Percentiles rank a stretch among this genome's conserved stretches.
Conservation (phyloP, 108 stramenopile genomes). For the Asterionellopsis glacialis region DNA sequence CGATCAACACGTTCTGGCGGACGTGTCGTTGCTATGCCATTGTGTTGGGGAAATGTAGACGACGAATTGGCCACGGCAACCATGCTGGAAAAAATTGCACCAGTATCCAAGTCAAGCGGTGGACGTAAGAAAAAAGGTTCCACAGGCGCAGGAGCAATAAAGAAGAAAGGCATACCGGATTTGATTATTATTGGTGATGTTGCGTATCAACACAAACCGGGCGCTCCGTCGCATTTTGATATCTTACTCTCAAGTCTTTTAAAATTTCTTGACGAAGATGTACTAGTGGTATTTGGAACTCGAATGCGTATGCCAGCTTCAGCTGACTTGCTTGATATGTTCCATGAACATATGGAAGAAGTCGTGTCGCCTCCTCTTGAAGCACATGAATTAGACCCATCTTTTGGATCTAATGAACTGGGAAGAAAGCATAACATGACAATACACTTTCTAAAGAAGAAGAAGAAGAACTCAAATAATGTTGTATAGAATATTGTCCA, state of each 20-base stretch:
- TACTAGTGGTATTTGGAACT: constrained; percentile 45
- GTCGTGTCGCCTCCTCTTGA: constrained; percentile 24
- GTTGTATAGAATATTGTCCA: too few species aligned
- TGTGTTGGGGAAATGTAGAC: constrained; percentile 39
- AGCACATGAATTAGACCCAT: constrained; percentile 47
- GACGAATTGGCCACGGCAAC: constrained; percentile 26
- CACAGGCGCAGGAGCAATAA: not conserved
- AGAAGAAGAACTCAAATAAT: not conserved
- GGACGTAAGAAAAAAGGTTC: not conserved
- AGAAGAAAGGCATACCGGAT: constrained; percentile 22
- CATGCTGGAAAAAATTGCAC: constrained; percentile 8
- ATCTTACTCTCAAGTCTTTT: constrained; percentile 35
- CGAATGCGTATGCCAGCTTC: constrained; percentile 52
- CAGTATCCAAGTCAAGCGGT: not conserved
- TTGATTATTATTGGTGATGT: constrained; percentile 54
- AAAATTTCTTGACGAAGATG: constrained; percentile 27
- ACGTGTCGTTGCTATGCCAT: constrained; percentile 30
- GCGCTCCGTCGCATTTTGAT: constrained; percentile 54
- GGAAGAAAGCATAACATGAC: constrained; percentile 43
- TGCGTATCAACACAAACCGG: constrained; percentile 54
- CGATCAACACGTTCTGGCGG: constrained; percentile 27
- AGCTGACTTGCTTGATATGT: constrained; percentile 38
- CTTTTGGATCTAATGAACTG: constrained; percentile 23
- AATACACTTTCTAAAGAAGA: constrained; percentile 35
- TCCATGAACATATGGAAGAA: constrained; percentile 44